Evolutionary conservation across 352 stramenopile genomes (phyloP).

Genomic region (Salisapilia sapeloensis): DNA sequence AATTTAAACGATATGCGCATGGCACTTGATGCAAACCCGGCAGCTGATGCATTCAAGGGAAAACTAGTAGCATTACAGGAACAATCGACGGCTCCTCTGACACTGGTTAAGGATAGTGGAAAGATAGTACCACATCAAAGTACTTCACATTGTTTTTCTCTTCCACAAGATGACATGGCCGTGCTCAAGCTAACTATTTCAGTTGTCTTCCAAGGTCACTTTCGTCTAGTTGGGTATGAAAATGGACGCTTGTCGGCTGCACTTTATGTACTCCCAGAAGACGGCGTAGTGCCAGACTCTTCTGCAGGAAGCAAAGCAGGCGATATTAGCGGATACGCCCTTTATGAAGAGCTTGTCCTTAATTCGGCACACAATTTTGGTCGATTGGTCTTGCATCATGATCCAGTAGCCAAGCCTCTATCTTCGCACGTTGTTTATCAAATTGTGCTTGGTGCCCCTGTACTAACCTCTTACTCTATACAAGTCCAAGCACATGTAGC

Average conservation of each 20-base stretch:
- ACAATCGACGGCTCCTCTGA: conserved; percentile 8
- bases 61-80: conserved; percentile 16
- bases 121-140: conserved; percentile 52
- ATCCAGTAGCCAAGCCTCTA: conserved; percentile 30
- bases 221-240: conserved; percentile 50
- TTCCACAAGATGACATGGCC: conserved; percentile 15
- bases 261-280: conserved; percentile 38
- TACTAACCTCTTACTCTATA: conserved; percentile 52
- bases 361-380: conserved; percentile 49
- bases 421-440: conserved; percentile 35
- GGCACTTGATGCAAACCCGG: too few relatives aligned
- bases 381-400: conserved; percentile 43
- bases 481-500: conserved; percentile 27
- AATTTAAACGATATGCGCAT: neutral
- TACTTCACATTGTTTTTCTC: conserved; percentile 37
- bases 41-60: neutral
- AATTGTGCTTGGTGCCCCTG: conserved; percentile 49
- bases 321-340: conserved; percentile 7
- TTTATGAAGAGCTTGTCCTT: conserved; percentile 41
- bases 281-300: conserved; percentile 4
- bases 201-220: conserved; percentile 58
- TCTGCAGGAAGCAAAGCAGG: conserved; percentile 1
- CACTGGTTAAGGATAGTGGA: too few relatives aligned
- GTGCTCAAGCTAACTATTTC: conserved; percentile 37
- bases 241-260: conserved; percentile 57